A percentile compares a stretch with the other conserved stretches of the same genome.
phyloP scores from a whole-genome alignment of 1,284 basidiomycete species.

The Naganishia sp. region DNA sequence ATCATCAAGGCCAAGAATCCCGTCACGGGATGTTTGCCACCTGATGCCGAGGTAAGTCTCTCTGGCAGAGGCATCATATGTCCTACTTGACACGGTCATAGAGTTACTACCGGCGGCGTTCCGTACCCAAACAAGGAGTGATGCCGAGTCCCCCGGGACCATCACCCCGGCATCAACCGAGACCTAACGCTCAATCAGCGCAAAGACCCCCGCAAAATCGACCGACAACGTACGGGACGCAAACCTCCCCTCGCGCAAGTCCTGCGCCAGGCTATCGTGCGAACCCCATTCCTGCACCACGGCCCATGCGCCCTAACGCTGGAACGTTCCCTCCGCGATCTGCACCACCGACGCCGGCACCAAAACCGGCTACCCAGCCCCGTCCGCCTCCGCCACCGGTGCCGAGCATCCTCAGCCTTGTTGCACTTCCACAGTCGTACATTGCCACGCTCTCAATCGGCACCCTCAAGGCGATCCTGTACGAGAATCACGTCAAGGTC shows the following conservation, averaged over 20 bases:
- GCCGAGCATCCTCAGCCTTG: slow-evolving; percentile 65
- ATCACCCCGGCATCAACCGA: slow-evolving; percentile 32
- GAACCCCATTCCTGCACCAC: slow-evolving; percentile 34
- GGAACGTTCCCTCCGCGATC: slow-evolving; percentile 54
- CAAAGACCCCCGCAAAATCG: slow-evolving; percentile 27
- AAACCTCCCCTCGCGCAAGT: slow-evolving; percentile 27
- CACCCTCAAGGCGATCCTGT: slow-evolving; percentile 71
- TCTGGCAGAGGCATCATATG: neutral
- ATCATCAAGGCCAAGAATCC: slow-evolving; percentile 46
- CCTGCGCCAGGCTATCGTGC: slow-evolving; percentile 30
- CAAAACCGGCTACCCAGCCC: slow-evolving; percentile 7
- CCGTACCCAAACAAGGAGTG: slow-evolving; percentile 44
- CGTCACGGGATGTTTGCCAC: slow-evolving; percentile 45
- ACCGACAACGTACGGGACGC: slow-evolving; percentile 35
- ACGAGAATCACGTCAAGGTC: slow-evolving; percentile 58
- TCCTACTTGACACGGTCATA: slow-evolving; percentile 28
- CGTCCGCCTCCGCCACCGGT: slow-evolving; percentile 46
- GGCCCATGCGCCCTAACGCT: slow-evolving; percentile 44
- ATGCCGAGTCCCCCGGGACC: slow-evolving; percentile 33
- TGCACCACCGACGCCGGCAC: slow-evolving; percentile 38
- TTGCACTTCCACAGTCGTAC: slow-evolving; percentile 62
- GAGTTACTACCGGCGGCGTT: slow-evolving; percentile 48
- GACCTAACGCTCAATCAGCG: slow-evolving; percentile 31
- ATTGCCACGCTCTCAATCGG: slow-evolving; percentile 66
- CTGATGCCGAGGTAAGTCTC: slow-evolving; percentile 47